Base-by-base conservation (phyloP, 306 rosid genomes). In the Vigna angularis region DNA sequence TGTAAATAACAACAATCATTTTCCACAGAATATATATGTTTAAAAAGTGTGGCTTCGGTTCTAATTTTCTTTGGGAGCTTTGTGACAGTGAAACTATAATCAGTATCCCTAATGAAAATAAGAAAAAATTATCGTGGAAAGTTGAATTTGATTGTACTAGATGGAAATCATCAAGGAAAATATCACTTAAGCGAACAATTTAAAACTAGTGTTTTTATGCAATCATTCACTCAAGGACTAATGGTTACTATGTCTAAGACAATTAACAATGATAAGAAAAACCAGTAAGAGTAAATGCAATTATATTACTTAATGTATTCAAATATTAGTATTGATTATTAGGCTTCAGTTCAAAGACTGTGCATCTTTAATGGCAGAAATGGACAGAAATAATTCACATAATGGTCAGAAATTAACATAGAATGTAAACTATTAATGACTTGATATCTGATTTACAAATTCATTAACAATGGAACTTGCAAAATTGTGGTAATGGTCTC, bases 1-100 rank as follows among this genome's bases (percentile, higher is more conserved):
- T 3, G n/a, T 17, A 65, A 65, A 40, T 65, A 65, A 65, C 32
- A 64, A 64, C 9, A 38, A 65, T 65, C 51, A 65, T 10, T 17
- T 17, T 65, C 32, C n/a, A 38, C 0, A 8, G 4, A 9, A 8
- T 38, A 62, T 16, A 1, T 63, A 65, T 3, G n/a, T 65, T 65
- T 7, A 0, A 18, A 65, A 65, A 38, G 9, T 36, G 48, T 9
- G 15, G 15, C 38, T 34, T 34, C 38, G 1, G 38, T 34, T 34
- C 38, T 34, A 34, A 30, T 30, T 30, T 30, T 30, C 5, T 30
- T 30, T 30, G 34, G 5, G 34, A 30, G 34, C 34, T 30, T 30
- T 30, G 34, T 30, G 34, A 4, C 5, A 3, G 0, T 30, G 34
- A 30, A 30, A 34, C 38, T 34, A 34, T 34, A 34, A 34, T 34